Conservation (phyloP, 371 early-diverging fungal genomes). For the Thermomucor indicae-seudaticae region DNA sequence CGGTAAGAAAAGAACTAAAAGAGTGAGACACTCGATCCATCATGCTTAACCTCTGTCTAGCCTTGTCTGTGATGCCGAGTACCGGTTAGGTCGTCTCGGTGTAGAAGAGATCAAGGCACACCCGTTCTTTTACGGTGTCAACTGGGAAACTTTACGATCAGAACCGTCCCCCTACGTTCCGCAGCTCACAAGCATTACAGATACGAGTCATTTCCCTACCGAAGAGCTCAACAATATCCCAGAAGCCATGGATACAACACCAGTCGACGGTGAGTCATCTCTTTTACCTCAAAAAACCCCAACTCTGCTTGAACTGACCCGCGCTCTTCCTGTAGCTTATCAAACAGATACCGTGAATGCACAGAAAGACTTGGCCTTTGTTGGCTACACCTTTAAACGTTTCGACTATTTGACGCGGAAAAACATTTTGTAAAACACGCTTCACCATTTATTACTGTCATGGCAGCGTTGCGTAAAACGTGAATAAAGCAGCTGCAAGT, state of each 20-base stretch:
- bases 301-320: no score
- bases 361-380: conserved; percentile 92
- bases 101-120: conserved; percentile 89
- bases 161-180: conserved; percentile 94
- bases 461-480: no score
- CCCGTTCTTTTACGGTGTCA: conserved; percentile 93
- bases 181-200: conserved; percentile 90
- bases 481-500: no score
- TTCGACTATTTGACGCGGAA: conserved; percentile 85
- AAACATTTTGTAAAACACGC: conserved; percentile 68
- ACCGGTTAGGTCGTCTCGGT: conserved; percentile 77
- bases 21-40: background rate
- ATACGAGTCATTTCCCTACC: conserved; percentile 95
- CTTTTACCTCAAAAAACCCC: no score
- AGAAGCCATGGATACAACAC: conserved; percentile 41
- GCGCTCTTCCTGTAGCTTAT: no score
- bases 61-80: conserved; percentile 82
- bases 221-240: conserved; percentile 85
- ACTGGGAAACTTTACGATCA: conserved; percentile 86
- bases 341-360: conserved; percentile 47
- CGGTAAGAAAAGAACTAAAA: conserved; percentile 35
- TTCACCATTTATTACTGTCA: no score
- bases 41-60: conserved; percentile 21
- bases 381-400: conserved; percentile 94
- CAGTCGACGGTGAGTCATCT: no score